Conservation (phyloP, 2,329 filamentous ascomycete species). For the Aureobasidium sp. region DNA sequence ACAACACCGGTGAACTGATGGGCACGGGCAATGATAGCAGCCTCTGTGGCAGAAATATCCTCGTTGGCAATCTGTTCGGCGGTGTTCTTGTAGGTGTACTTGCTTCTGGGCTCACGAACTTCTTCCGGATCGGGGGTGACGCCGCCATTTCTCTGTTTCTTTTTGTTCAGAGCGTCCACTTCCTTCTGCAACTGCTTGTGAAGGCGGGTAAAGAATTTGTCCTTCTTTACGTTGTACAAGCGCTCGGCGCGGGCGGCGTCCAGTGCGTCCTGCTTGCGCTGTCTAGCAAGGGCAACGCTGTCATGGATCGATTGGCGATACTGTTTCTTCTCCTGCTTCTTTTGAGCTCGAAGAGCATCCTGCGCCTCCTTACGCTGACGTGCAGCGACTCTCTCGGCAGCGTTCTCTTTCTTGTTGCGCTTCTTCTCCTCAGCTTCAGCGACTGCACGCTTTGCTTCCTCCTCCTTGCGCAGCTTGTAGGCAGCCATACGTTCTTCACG, state of each 20-base stretch:
- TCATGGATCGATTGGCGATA: conserved; percentile 16
- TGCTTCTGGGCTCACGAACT: neutral
- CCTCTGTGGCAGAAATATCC: neutral
- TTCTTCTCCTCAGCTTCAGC: conserved; percentile 24
- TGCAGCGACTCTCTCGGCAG: conserved; percentile 24
- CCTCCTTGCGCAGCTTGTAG: conserved; percentile 30
- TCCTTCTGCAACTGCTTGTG: conserved; percentile 21
- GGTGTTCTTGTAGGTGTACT: conserved; percentile 13
- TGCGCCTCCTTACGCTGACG: conserved; percentile 15
- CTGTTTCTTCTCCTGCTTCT: conserved; percentile 2
- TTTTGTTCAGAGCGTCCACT: conserved; percentile 8
- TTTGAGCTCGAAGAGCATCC: neutral
- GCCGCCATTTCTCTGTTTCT: conserved; percentile 3
- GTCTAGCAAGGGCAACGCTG: neutral
- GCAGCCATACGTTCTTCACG: conserved; percentile 32
- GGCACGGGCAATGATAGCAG: conserved; percentile 5
- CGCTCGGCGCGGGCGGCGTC: conserved; percentile 4
- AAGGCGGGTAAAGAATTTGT: conserved; percentile 4
- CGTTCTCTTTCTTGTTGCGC: conserved; percentile 1
- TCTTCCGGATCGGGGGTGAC: conserved; percentile 2
- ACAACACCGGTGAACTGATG: neutral
- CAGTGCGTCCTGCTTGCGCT: conserved; percentile 15
- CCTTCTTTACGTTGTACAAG: conserved; percentile 13
- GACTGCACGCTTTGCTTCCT: conserved; percentile 19
- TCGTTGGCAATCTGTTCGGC: neutral